Evolutionary conservation across 495 filamentous ascomycete genomes (phyloP), one percentile per base, ranked within the genome.

Genomic region (Rostrohypoxylon terebratum): DNA sequence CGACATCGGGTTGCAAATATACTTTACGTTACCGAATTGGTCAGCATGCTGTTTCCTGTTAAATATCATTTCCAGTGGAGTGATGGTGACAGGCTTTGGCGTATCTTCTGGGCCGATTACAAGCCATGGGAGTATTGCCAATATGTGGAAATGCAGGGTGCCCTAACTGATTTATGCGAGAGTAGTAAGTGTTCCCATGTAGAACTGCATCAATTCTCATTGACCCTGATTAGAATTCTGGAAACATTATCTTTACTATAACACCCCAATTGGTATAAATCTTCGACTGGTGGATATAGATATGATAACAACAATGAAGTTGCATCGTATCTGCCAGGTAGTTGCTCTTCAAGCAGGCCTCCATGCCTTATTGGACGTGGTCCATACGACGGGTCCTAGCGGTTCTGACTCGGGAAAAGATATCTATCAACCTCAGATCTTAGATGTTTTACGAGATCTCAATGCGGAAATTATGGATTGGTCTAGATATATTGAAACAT

Each of bases 61-160:
- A 25, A 14, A 21, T 34, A 34, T 2, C 13, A 2, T 10, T 1
- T 18, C 14, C 13, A 34, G 18, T 18, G 4, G 8, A 14, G 6
- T 10, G 4, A 34, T 13, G 11, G 10, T 18, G 50, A 54, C 16
- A 11, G 2, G 4, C 0, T n/a, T 5, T 54, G 51, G 51, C 13
- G 33, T 9, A 14, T 1, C 9, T 34, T 54, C 25, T 54, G 51
- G 51, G 13, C 3, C 1, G 28, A 7, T 34, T 54, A 18, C 31
- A 13, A 28, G 4, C 51, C 51, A n/a, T 54, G 51, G 51, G 51
- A 54, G 28, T 54, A 33, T 13, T 34, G 51, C 51, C 51, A 54
- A 28, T 54, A n/a, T n/a, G 0, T 34, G 3, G 51, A 54, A 10
- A 8, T 54, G 16, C 51, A 54, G 13, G 0, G 1, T 1, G 13